Evolutionary conservation across 2,329 filamentous ascomycete genomes (phyloP).

Genomic region (Sporothrix brasiliensis): DNA sequence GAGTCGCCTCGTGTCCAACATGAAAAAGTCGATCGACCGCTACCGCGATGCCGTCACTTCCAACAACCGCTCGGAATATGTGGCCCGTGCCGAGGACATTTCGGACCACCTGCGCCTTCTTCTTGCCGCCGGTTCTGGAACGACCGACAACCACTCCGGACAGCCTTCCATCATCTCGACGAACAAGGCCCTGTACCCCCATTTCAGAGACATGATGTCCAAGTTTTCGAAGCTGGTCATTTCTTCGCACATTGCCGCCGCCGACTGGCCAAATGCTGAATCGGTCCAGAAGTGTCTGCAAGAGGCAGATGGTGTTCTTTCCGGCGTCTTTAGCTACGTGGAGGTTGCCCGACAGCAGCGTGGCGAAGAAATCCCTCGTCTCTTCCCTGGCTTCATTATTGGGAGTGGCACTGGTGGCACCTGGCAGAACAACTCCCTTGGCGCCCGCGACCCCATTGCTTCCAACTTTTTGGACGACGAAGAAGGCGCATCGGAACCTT

Average conservation of each 20-base stretch:
- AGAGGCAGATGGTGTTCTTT: conserved; percentile 93
- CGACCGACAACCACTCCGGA: conserved; percentile 97
- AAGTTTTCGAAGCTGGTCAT: conserved; percentile 99
- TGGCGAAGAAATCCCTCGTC: conserved; percentile 88
- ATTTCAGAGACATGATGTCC: conserved; percentile 99
- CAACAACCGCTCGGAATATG: conserved; percentile 84
- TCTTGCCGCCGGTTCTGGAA: conserved; percentile 92
- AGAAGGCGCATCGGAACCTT: conserved; percentile 72
- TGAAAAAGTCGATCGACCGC: conserved; percentile 85
- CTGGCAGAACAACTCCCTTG: conserved; percentile 76
- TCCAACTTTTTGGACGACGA: conserved; percentile 87
- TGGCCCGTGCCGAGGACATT: conserved; percentile 93
- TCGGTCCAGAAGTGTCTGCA: conserved; percentile 93
- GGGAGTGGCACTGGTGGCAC: conserved; percentile 81
- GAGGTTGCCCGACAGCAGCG: conserved; percentile 92
- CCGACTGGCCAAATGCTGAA: conserved; percentile 92
- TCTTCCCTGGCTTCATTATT: conserved; percentile 90
- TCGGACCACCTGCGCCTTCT: conserved; percentile 93
- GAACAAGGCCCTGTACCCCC: conserved; percentile 94
- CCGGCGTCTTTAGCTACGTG: conserved; percentile 94
- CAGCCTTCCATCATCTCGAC: conserved; percentile 99
- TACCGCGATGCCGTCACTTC: conserved; percentile 89
- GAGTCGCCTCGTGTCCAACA: conserved; percentile 87
- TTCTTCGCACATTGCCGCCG: conserved; percentile 94
- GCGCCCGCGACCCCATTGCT: conserved; percentile 69